Evolutionary conservation across 23 red algal species (phyloP).

Genomic region (Gracilaria caudata): DNA sequence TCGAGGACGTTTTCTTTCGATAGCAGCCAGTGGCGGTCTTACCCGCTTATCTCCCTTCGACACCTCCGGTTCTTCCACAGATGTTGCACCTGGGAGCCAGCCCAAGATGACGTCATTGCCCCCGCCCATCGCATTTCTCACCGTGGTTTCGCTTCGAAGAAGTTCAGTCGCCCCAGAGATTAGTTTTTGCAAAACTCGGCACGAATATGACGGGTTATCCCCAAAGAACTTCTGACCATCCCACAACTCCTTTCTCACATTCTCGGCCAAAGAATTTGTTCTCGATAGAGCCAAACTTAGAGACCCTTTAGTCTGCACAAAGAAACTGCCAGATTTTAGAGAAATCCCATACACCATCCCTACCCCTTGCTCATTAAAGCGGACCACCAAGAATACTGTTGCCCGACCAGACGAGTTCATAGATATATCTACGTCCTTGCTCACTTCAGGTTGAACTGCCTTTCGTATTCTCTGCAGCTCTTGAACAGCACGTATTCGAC

Average conservation of each 20-base stretch:
- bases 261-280: constrained; percentile 10
- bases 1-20: constrained; percentile 50
- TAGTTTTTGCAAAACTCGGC: constrained; percentile 7
- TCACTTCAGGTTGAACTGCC: not conserved
- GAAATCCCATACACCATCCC: constrained; percentile 38
- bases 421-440: not conserved
- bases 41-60: constrained; percentile 34
- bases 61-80: constrained; percentile 45
- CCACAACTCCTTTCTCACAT: constrained; percentile 46
- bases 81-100: constrained; percentile 51
- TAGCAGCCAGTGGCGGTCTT: constrained; percentile 35
- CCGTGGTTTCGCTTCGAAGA: not conserved
- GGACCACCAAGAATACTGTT: constrained; percentile 9
- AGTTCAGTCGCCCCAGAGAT: not conserved
- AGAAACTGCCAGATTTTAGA: constrained; percentile 41
- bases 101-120: not conserved
- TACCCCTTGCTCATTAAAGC: constrained; percentile 16
- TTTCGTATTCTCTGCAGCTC: constrained; percentile 32
- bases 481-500: constrained; percentile 38
- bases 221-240: constrained; percentile 18
- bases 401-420: constrained; percentile 9
- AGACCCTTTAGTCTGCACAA: constrained; percentile 19
- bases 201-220: not conserved
- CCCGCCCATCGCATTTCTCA: constrained; percentile 13
- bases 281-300: constrained; percentile 16